Percentiles rank a stretch among this genome's conserved stretches.
Evolutionary conservation across 441 rosid genomes (phyloP).

Genomic region (Breynia disticha): DNA sequence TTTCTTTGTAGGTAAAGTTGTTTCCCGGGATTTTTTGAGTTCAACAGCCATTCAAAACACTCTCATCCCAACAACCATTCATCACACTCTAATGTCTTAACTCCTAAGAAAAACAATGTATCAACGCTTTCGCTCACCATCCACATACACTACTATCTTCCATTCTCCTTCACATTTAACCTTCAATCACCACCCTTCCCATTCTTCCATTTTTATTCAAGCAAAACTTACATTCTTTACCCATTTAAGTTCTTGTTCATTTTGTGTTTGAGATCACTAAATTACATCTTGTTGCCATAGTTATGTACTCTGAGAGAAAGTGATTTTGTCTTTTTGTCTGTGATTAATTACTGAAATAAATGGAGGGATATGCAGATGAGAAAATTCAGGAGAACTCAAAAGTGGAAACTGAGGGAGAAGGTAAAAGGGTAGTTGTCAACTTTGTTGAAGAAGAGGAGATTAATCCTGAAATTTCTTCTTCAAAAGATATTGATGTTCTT

Average conservation of each 20-base stretch:
- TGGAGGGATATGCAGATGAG: constrained; percentile 35
- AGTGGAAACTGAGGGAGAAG: constrained; percentile 12
- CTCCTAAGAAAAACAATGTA: too few species aligned
- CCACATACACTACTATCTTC: not conserved
- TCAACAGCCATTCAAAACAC: too few species aligned
- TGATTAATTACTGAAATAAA: constrained; percentile 16
- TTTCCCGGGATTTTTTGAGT: too few species aligned
- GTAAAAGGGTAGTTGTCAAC: constrained; percentile 10
- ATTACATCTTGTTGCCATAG: not conserved
- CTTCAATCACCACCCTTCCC: not conserved
- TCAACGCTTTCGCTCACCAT: too few species aligned
- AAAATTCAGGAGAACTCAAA: constrained; percentile 18
- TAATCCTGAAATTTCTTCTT: constrained; percentile 14
- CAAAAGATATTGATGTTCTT: constrained; percentile 8
- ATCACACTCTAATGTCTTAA: too few species aligned
- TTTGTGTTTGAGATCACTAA: not conserved
- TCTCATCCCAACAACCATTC: too few species aligned
- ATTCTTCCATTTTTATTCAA: too few species aligned
- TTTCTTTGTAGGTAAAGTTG: too few species aligned
- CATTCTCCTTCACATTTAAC: not conserved
- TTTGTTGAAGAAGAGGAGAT: constrained; percentile 4
- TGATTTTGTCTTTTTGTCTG: constrained; percentile 1
- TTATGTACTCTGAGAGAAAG: not conserved
- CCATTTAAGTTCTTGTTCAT: too few species aligned
- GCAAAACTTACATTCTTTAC: too few species aligned